Base-by-base conservation (phyloP, 1,284 basidiomycete species). In the Melampsora americana region DNA sequence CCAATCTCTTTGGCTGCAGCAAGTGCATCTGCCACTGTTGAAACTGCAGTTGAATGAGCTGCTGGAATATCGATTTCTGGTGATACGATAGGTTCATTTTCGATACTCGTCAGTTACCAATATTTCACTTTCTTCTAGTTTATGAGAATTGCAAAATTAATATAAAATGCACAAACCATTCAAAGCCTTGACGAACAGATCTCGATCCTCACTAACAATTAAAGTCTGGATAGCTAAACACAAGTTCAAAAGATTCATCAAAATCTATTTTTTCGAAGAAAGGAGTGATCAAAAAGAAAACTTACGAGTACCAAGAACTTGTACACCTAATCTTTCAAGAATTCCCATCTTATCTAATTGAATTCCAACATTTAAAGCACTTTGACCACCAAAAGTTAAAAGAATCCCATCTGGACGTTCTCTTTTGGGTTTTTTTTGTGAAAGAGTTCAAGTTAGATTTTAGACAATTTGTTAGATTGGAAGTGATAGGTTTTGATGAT, bases 1-100 rank as follows among this genome's bases (percentile, higher is more conserved):
- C 95, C 94, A 79, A 99, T 99, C 80, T 86, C 85, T 79, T 90
- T 89, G 16, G 95, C 96, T 30, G 96, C 96, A 76, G 89, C 88
- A 69, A 99, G 88, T 20, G 96, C 96, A 78, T 89, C 93, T 80
- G 91, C 90, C 78, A 99, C 94, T 6, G 90, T 90, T n/a, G 95
- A 96, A 23, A 99, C 96, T 77, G 96, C 96, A 30, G 94, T 96
- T 42, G 95, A 98, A 80, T 93, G 90, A 50, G 96, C 96, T 69
- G 92, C 95, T 56, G 96, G 96, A 79, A 99, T 98, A 83, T 95
- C 90, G 83, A 99, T 99, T 87, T 99, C 94, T 94, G 81, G n/a
- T 11, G 77, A 77, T n/a, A n/a, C n/a, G n/a, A n/a, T n/a, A 39
- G 56, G 64, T 30, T n/a, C 12, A 32, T 59, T 32, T 66, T 4